Percentiles rank a stretch among this genome's conserved stretches.
Evolutionary conservation across 1,284 basidiomycete genomes (phyloP).

Genomic region (Tilletia caries): DNA sequence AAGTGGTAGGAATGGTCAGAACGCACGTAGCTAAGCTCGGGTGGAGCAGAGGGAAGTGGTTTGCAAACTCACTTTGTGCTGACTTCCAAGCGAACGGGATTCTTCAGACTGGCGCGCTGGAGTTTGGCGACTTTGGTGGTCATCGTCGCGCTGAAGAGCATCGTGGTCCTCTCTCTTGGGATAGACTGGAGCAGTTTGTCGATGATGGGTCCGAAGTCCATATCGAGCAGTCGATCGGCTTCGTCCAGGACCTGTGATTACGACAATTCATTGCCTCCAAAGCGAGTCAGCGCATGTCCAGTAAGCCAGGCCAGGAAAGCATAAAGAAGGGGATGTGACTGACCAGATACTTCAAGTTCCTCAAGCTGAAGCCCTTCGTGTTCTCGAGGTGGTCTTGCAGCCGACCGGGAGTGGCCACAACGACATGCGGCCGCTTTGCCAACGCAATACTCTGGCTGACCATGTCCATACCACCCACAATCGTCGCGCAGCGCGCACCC

Average conservation of each 20-base stretch:
- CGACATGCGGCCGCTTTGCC: constrained; percentile 74
- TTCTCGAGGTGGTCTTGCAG: constrained; percentile 94
- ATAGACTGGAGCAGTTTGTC: constrained; percentile 96
- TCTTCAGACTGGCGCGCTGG: constrained; percentile 88
- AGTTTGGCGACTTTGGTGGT: constrained; percentile 97
- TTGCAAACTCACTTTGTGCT: constrained; percentile 67
- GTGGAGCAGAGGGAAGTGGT: neutral
- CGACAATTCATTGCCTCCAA: no score
- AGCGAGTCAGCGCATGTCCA: no score
- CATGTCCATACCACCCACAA: constrained; percentile 94
- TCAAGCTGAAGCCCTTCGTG: constrained; percentile 92
- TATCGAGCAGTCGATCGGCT: constrained; percentile 90
- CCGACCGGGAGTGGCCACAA: constrained; percentile 96
- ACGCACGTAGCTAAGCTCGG: no score
- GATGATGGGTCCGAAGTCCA: constrained; percentile 95
- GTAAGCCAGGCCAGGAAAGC: no score
- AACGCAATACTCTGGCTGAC: constrained; percentile 89
- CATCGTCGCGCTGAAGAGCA: constrained; percentile 99
- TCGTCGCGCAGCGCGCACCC: constrained; percentile 78
- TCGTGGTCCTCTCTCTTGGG: constrained; percentile 89
- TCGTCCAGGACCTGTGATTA: constrained; percentile 74
- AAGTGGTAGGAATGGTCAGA: no score
- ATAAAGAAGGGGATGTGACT: constrained; percentile 42
- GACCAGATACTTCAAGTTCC: constrained; percentile 83
- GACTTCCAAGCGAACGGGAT: constrained; percentile 93